A percentile compares a stretch with the other conserved stretches of the same genome.
Conservation (phyloP, 805 yeast species). For the Metschnikowia orientalis region DNA sequence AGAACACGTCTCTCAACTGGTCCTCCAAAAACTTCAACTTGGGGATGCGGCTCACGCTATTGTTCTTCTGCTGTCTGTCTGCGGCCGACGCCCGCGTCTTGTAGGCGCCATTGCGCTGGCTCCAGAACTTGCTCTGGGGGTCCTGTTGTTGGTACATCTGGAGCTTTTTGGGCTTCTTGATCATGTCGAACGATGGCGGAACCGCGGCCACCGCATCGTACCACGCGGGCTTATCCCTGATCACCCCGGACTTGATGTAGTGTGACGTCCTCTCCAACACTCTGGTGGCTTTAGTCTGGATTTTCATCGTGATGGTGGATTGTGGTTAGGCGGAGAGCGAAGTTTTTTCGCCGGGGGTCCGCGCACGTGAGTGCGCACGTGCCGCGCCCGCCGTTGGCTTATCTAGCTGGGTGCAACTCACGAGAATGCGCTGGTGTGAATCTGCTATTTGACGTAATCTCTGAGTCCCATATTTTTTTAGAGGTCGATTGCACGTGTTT, state of each 20-base stretch:
- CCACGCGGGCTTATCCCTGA: slow-evolving; percentile 80
- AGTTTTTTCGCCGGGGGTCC: slow-evolving; percentile 3
- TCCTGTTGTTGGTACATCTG: slow-evolving; percentile 26
- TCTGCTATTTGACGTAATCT: no score
- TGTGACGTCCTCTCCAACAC: slow-evolving; percentile 80
- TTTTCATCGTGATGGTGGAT: slow-evolving; percentile 44
- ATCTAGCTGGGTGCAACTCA: no score
- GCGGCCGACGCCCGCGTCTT: slow-evolving; percentile 44
- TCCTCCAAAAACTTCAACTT: slow-evolving; percentile 67
- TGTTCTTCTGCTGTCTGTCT: slow-evolving; percentile 36
- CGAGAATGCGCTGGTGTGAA: no score
- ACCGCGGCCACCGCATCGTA: slow-evolving; percentile 74
- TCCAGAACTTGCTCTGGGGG: slow-evolving; percentile 21
- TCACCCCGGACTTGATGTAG: slow-evolving; percentile 64
- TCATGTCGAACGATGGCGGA: slow-evolving; percentile 71
- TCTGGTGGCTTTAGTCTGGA: slow-evolving; percentile 62
- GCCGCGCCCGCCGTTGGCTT: neutral
- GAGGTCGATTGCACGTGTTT: no score
- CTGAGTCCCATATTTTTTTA: no score
- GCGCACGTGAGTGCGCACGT: slow-evolving; percentile 7
- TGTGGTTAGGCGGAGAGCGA: neutral
- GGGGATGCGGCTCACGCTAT: slow-evolving; percentile 44
- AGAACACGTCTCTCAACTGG: slow-evolving; percentile 74
- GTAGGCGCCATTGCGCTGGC: slow-evolving; percentile 23
- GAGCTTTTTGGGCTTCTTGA: slow-evolving; percentile 39